phyloP scores from a whole-genome alignment of 345 rosid species.

The Durio zibethinus region DNA sequence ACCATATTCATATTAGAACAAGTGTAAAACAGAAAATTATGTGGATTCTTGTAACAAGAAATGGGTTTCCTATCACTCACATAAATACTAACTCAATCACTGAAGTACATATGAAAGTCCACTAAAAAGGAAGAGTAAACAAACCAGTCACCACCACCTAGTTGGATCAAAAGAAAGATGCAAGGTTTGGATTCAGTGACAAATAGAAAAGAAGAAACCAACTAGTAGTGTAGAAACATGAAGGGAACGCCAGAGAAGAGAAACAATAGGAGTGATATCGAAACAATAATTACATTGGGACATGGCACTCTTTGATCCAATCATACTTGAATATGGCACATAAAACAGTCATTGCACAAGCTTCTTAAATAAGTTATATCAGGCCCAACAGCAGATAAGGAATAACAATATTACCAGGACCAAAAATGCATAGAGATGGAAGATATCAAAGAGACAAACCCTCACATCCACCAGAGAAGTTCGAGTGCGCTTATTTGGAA shows the following conservation, averaged over 20 bases:
- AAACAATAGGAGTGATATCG: not conserved
- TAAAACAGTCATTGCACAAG: conserved; percentile 5
- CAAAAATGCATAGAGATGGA: not conserved
- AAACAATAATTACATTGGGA: not conserved
- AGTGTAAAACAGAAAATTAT: not conserved
- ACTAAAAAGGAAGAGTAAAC: not conserved
- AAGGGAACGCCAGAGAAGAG: not conserved
- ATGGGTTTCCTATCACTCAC: not conserved
- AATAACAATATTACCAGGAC: not conserved
- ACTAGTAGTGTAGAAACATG: not conserved
- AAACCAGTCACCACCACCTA: not conserved
- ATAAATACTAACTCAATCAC: not conserved
- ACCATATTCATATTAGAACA: not conserved
- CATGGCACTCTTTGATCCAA: not conserved
- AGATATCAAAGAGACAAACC: conserved; percentile 41
- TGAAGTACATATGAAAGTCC: not conserved
- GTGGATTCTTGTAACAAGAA: not conserved
- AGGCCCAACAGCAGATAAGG: not conserved
- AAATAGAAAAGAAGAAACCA: not conserved
- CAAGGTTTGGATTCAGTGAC: not conserved
- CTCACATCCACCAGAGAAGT: conserved; percentile 75
- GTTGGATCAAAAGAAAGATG: not conserved
- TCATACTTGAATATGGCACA: conserved; percentile 7
- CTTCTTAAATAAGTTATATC: not conserved
- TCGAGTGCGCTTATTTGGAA: conserved; percentile 86